Percentiles rank a stretch among this genome's conserved stretches.
phyloP scores from a whole-genome alignment of 768 basidiomycete species.

The Brasilioporus rufonigricans region DNA sequence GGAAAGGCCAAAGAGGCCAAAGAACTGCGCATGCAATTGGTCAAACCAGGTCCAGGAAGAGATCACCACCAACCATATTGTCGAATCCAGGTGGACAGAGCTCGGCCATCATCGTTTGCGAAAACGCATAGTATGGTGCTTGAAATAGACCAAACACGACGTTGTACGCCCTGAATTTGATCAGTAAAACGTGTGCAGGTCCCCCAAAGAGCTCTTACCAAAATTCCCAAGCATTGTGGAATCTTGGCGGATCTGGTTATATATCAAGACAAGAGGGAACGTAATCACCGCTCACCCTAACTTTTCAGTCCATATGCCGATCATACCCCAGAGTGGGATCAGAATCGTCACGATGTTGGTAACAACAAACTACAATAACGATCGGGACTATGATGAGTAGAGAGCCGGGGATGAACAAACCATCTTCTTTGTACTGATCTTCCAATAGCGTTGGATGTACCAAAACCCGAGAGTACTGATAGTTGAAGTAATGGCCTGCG shows the following conservation, averaged over 20 bases:
- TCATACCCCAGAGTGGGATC: conserved; percentile 85
- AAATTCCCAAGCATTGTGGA: conserved; percentile 86
- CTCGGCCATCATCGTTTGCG: conserved; percentile 88
- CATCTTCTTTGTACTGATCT: conserved; percentile 81
- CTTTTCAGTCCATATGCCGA: conserved; percentile 77
- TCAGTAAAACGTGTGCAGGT: background rate
- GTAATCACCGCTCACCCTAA: conserved; percentile 51
- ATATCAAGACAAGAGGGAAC: background rate
- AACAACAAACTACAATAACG: conserved; percentile 54
- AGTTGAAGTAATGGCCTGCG: conserved; percentile 75
- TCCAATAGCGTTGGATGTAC: conserved; percentile 80
- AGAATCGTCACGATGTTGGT: conserved; percentile 75
- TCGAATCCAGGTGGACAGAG: conserved; percentile 86
- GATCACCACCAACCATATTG: conserved; percentile 51
- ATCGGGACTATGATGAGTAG: background rate
- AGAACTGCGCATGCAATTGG: conserved; percentile 51
- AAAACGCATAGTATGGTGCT: conserved; percentile 84
- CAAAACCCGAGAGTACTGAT: conserved; percentile 73
- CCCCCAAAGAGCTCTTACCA: conserved; percentile 46
- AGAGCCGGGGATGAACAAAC: conserved; percentile 32
- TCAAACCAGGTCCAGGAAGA: background rate
- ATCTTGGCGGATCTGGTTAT: conserved; percentile 34
- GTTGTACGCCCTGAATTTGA: conserved; percentile 65
- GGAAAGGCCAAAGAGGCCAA: conserved; percentile 81
- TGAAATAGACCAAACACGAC: conserved; percentile 79